Evolutionary conservation across 805 yeast species (phyloP), one percentile per base, ranked within the genome.

Genomic region (Priceomyces haplophilus): DNA sequence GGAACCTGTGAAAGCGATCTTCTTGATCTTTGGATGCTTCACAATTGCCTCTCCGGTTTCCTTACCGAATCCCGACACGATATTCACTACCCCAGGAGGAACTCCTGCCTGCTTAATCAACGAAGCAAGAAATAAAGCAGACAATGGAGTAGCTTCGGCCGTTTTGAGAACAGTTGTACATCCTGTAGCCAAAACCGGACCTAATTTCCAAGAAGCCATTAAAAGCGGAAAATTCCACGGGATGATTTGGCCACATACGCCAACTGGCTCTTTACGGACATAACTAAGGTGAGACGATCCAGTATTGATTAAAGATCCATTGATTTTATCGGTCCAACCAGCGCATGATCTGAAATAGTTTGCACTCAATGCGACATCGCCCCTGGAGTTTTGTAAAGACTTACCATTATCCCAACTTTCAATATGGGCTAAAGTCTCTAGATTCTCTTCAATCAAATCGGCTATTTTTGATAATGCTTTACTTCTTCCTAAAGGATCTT

Each of bases 201-300:
- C 96, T 48, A 90, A 72, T 68, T 90, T 90, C 97, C 97, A 90
- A 21, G 95, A 74, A 73, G 88, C 85, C 93, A 90, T 89, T 63
- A 88, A 76, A 54, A 90, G 69, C 49, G 97, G 97, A 80, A 88
- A 90, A 73, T 90, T 90, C 97, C 97, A 90, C 54, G 97, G 97
- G 53, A 90, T 89, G 60, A 90, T 86, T 67, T 88, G 95, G 46
- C 96, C 97, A 64, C 95, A 88, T 37, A 90, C 97, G 62, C 97
- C 97, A 56, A 87, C 72, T 46, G 97, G 96, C 68, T 89, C 96
- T 66, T 85, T 84, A 64, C 82, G 80, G 51, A 91, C 83, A 69
- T 83, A 88, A 48, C 79, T 79, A 63, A 89, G 80, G 65, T 86
- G 87, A 38, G 80, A 69, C 44, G 67, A 63, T 48, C 90, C 91